Percentiles rank a stretch among this genome's conserved stretches.
phyloP scores from a whole-genome alignment of 2,329 filamentous ascomycete genomes.

The Fusarium sp. region DNA sequence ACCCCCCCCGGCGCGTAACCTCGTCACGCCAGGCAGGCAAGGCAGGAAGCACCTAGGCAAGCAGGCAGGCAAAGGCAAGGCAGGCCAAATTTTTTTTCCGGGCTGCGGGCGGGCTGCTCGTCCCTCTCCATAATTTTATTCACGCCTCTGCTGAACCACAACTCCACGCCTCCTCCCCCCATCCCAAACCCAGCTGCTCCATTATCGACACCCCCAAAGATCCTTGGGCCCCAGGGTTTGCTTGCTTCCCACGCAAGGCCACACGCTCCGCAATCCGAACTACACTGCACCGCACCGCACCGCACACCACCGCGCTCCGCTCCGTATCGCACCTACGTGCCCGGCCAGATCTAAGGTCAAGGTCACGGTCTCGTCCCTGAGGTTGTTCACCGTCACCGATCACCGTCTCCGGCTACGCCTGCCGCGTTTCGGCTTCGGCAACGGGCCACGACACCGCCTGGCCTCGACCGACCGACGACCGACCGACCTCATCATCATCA shows the following conservation, averaged over 20 bases:
- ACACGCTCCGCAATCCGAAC: conserved; percentile 45
- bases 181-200: conserved; percentile 45
- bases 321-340: conserved; percentile 40
- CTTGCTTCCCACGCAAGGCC: conserved; percentile 37
- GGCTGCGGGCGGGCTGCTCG: conserved; percentile 32
- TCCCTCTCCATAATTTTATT: conserved; percentile 45
- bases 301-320: conserved; percentile 38
- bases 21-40: conserved; percentile 36
- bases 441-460: conserved; percentile 31
- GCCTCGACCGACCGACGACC: conserved; percentile 20
- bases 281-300: conserved; percentile 30
- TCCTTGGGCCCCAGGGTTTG: conserved; percentile 46
- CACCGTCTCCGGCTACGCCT: conserved; percentile 24
- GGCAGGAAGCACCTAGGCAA: conserved; percentile 25
- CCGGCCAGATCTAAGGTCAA: conserved; percentile 37
- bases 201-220: conserved; percentile 58
- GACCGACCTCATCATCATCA: conserved; percentile 16
- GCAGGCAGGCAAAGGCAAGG: neutral
- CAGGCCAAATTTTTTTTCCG: conserved; percentile 29
- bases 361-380: conserved; percentile 24
- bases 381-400: conserved; percentile 35
- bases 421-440: conserved; percentile 35
- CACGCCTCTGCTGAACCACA: conserved; percentile 51
- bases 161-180: conserved; percentile 54
- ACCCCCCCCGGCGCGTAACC: conserved; percentile 36